These are phyloP conservation scores for Stagonosporopsis rhizophila DNA, from an alignment of 2,329 filamentous ascomycete genomes.

Conservation along the genomic window DNA sequence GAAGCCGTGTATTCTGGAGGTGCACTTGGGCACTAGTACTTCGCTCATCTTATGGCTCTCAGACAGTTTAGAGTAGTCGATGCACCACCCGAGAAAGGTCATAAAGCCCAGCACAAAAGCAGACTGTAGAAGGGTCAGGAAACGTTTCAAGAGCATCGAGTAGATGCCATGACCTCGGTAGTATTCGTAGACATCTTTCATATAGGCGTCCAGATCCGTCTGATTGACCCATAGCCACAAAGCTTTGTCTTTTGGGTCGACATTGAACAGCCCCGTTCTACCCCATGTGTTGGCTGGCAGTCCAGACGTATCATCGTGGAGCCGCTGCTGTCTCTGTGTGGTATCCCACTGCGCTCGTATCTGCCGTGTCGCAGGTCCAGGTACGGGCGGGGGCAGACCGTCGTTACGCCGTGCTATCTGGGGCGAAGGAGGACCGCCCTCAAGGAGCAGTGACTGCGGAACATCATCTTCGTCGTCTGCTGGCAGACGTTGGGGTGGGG, in stretches of 20 bases:
- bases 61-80: constrained; percentile 78
- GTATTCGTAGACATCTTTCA: constrained; percentile 85
- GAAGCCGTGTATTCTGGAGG: constrained; percentile 72
- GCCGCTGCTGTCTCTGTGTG: constrained; percentile 54
- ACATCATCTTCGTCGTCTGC: constrained; percentile 63
- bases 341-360: constrained; percentile 60
- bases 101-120: constrained; percentile 83
- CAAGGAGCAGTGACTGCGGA: constrained; percentile 67
- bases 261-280: constrained; percentile 34
- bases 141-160: constrained; percentile 78
- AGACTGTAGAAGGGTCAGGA: constrained; percentile 78
- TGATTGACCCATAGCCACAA: constrained; percentile 95
- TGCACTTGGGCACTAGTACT: constrained; percentile 77
- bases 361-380: constrained; percentile 52
- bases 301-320: constrained; percentile 43
- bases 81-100: constrained; percentile 83
- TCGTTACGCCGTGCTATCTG: constrained; percentile 30
- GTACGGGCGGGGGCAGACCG: constrained; percentile 51
- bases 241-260: constrained; percentile 75
- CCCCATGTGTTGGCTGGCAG: constrained; percentile 33
- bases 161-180: constrained; percentile 83
- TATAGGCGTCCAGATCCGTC: constrained; percentile 85
- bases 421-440: constrained; percentile 52
- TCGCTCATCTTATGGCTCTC: constrained; percentile 67
- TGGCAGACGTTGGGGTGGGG: constrained; percentile 24